These are phyloP conservation scores for Botrytis cinerea DNA, from an alignment of 2,329 filamentous ascomycete species.

Conservation along the genomic window DNA sequence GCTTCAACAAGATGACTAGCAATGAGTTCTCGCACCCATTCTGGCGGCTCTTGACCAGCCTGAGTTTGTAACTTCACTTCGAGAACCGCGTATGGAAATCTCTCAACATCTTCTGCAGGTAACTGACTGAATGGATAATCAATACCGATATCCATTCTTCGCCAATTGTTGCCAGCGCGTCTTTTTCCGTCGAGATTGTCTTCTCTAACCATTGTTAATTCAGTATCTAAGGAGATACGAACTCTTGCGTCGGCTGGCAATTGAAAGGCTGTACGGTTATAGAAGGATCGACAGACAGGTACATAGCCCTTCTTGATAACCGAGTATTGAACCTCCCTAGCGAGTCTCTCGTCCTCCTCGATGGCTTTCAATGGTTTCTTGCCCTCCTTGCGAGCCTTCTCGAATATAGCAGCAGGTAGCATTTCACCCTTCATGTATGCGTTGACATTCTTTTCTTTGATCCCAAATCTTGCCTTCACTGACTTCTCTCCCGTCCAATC, in stretches of 20 bases:
- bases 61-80: slow-evolving; percentile 98
- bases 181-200: slow-evolving; percentile 84
- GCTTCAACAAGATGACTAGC: slow-evolving; percentile 94
- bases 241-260: slow-evolving; percentile 94
- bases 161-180: slow-evolving; percentile 86
- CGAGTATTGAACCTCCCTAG: slow-evolving; percentile 90
- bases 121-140: slow-evolving; percentile 93
- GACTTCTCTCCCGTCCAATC: slow-evolving; percentile 99
- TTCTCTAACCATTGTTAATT: slow-evolving; percentile 91
- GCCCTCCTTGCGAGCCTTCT: slow-evolving; percentile 92
- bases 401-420: slow-evolving; percentile 85
- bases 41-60: slow-evolving; percentile 88
- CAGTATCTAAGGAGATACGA: slow-evolving; percentile 93
- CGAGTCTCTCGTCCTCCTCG: slow-evolving; percentile 84
- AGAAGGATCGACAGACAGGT: slow-evolving; percentile 93
- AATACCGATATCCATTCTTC: slow-evolving; percentile 94
- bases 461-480: slow-evolving; percentile 91
- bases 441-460: slow-evolving; percentile 98
- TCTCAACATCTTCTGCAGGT: slow-evolving; percentile 78
- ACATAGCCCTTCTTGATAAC: slow-evolving; percentile 82
- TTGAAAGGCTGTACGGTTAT: slow-evolving; percentile 97
- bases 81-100: slow-evolving; percentile 93
- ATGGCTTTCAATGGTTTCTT: slow-evolving; percentile 94
- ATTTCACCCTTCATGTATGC: slow-evolving; percentile 82
- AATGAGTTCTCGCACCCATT: slow-evolving; percentile 94